Evolutionary conservation across 2,329 filamentous ascomycete genomes (phyloP).

Genomic region (Xylariaceae sp.): DNA sequence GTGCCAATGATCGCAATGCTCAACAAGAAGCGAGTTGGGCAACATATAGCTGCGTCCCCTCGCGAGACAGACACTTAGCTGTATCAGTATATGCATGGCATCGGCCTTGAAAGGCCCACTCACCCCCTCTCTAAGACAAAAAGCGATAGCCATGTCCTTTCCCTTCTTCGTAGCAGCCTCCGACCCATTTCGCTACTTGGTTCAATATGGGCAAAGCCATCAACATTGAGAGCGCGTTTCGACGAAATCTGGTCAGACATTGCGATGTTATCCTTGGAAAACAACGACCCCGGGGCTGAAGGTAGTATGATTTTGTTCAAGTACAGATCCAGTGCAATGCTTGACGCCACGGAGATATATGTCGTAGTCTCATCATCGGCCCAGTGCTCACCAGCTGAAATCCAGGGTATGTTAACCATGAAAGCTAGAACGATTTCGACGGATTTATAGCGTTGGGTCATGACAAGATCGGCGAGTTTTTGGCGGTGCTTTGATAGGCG

Average conservation of each 20-base stretch:
- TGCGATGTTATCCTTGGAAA: constrained; percentile 47
- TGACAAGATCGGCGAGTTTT: constrained; percentile 58
- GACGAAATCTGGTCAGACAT: constrained; percentile 67
- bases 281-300: constrained; percentile 39
- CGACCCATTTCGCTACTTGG: constrained; percentile 56
- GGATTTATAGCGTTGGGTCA: constrained; percentile 59
- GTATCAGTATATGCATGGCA: constrained; percentile 16
- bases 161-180: constrained; percentile 59
- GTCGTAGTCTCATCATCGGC: constrained; percentile 70
- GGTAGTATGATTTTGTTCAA: constrained; percentile 66
- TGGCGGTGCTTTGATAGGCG: constrained; percentile 62
- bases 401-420: constrained; percentile 74
- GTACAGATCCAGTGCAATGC: constrained; percentile 65
- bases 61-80: constrained; percentile 59
- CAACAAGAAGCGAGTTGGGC: constrained; percentile 61
- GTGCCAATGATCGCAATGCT: constrained; percentile 68
- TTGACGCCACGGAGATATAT: constrained; percentile 66
- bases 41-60: constrained; percentile 66
- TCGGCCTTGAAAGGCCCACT: constrained; percentile 7
- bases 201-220: constrained; percentile 64
- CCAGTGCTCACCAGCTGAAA: constrained; percentile 63
- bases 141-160: constrained; percentile 66
- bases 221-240: constrained; percentile 60
- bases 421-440: constrained; percentile 72
- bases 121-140: constrained; percentile 69